These are phyloP conservation scores for Mrakia blollopis DNA, from an alignment of 768 basidiomycete genomes.

Conservation along the genomic window DNA sequence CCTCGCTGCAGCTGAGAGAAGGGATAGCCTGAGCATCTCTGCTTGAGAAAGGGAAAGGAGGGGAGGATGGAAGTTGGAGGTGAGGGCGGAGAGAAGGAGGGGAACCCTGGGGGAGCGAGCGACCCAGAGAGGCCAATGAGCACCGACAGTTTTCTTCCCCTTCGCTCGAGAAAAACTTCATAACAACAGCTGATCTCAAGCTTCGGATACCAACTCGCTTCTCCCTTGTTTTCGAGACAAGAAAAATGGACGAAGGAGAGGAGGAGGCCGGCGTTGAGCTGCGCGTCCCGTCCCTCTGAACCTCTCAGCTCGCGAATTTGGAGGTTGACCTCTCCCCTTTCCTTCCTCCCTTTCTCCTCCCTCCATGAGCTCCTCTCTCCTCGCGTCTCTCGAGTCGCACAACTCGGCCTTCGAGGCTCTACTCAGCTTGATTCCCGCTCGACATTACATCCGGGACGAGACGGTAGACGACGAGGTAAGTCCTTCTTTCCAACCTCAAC, in stretches of 20 bases:
- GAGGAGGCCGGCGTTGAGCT: too few species aligned
- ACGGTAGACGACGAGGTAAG: conserved; percentile 59
- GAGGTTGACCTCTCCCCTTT: neutral
- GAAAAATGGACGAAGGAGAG: neutral
- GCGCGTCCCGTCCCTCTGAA: neutral
- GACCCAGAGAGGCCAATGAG: too few species aligned
- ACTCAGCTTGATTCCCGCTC: conserved; percentile 77
- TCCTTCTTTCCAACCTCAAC: neutral
- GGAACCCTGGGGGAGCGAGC: neutral
- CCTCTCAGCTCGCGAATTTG: neutral
- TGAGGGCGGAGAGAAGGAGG: neutral
- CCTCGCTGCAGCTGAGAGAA: neutral
- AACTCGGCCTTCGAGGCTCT: conserved; percentile 81
- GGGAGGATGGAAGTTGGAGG: neutral
- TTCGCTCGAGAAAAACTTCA: too few species aligned
- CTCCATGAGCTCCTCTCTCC: conserved; percentile 36
- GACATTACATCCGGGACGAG: conserved; percentile 71
- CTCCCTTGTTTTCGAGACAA: neutral
- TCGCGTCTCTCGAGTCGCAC: conserved; percentile 61
- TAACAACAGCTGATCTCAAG: too few species aligned
- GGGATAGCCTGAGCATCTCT: conserved; percentile 14
- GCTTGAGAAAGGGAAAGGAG: neutral
- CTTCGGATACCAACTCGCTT: too few species aligned
- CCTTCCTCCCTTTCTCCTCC: neutral
- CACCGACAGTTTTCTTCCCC: too few species aligned